phyloP scores from a whole-genome alignment of 257 asterid genomes.

The Lycium ferocissimum region DNA sequence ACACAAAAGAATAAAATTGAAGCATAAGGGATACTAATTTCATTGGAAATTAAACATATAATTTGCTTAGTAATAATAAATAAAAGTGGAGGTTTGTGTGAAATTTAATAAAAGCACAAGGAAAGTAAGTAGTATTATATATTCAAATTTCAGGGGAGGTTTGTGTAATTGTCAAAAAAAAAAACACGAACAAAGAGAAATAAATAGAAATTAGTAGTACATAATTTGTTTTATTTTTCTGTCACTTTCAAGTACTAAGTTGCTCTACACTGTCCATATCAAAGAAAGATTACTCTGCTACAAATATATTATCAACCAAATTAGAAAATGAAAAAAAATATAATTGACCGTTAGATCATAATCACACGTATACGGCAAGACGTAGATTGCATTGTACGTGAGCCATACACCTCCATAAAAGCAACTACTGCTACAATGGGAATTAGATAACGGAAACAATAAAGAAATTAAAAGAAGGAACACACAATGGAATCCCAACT shows the following conservation, averaged over 20 bases:
- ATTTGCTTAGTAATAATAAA: no score
- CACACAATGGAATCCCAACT: conserved; percentile 36
- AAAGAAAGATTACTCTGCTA: background rate
- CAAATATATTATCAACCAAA: background rate
- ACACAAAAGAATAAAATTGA: background rate
- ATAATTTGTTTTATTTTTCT: background rate
- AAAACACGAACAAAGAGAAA: background rate
- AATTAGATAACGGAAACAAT: conserved; percentile 20
- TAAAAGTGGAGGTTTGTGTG: background rate
- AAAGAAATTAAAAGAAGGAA: conserved; percentile 9
- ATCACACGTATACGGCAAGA: background rate
- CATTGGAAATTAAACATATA: no score
- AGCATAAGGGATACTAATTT: background rate
- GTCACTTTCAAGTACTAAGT: conserved; percentile 25
- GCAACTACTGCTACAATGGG: conserved; percentile 12
- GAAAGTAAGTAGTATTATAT: background rate
- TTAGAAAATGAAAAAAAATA: background rate
- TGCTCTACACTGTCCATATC: conserved; percentile 18
- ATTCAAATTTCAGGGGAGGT: background rate
- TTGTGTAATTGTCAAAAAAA: background rate
- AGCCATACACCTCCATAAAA: background rate
- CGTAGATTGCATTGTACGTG: background rate
- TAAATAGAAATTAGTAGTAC: no score
- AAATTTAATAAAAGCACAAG: background rate
- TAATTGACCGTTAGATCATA: background rate